These are phyloP conservation scores for Globisporangium viniferum DNA, from an alignment of 352 stramenopile species.

Conservation along the genomic window DNA sequence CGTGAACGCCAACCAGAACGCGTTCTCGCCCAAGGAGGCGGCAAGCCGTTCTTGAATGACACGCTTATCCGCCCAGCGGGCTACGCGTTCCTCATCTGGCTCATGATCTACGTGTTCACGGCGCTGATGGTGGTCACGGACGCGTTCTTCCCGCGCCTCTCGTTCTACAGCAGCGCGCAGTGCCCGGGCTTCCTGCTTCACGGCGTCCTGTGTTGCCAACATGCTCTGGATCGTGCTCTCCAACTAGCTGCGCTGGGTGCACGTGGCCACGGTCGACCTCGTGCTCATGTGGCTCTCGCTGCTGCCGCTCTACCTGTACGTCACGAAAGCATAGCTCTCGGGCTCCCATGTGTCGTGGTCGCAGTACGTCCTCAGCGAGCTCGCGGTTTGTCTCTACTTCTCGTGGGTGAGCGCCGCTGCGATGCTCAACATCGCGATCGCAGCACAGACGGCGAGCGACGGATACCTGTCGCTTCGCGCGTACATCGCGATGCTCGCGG, in stretches of 20 bases:
- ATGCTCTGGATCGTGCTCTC: conserved; percentile 20
- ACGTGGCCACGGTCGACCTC: conserved; percentile 38
- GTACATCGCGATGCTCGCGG: conserved; percentile 43
- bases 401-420: conserved; percentile 54
- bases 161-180: conserved; percentile 16
- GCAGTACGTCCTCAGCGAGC: conserved; percentile 53
- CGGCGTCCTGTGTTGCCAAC: conserved; percentile 16
- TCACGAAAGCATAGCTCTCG: conserved; percentile 32
- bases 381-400: conserved; percentile 64
- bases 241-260: conserved; percentile 29
- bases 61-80: conserved; percentile 11
- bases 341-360: conserved; percentile 36
- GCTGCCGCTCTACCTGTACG: conserved; percentile 59
- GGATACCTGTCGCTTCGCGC: conserved; percentile 36
- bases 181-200: conserved; percentile 14
- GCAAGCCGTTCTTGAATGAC: conserved; percentile 6
- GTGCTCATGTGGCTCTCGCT: conserved; percentile 56
- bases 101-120: conserved; percentile 22
- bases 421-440: conserved; percentile 54
- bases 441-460: conserved; percentile 29
- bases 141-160: conserved; percentile 14
- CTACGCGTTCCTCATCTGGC: conserved; percentile 24
- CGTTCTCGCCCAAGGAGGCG: conserved; percentile 26
- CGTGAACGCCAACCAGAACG: conserved; percentile 36
- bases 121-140: conserved; percentile 22